These are phyloP conservation scores for Phytophthora palmivora DNA, from an alignment of 352 stramenopile genomes.

Conservation along the genomic window DNA sequence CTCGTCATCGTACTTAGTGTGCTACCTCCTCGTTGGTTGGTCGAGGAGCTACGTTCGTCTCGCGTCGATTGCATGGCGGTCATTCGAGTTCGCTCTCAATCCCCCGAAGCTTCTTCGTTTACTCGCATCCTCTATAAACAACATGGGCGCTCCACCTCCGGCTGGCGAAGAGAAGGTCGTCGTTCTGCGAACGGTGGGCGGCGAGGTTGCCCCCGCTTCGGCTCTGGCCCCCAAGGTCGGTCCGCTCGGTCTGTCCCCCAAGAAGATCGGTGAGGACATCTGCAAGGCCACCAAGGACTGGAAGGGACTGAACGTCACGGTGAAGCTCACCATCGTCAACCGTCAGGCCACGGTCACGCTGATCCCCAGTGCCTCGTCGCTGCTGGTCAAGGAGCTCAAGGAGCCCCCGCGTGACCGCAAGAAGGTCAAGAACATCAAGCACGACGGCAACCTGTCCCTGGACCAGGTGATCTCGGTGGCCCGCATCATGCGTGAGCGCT, in stretches of 20 bases:
- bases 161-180: conserved; percentile 93
- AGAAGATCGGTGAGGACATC: conserved; percentile 99
- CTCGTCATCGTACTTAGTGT: conserved; percentile 28
- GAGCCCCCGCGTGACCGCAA: conserved; percentile 99
- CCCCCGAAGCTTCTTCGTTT: conserved; percentile 37
- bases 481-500: conserved; percentile 97
- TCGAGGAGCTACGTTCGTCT: conserved; percentile 32
- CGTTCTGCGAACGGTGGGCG: conserved; percentile 99
- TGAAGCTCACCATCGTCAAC: conserved; percentile 99
- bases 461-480: conserved; percentile 99
- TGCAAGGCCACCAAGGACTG: conserved; percentile 99
- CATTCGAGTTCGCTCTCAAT: conserved; percentile 51
- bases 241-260: conserved; percentile 99
- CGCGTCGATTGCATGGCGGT: background rate
- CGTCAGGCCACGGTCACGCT: conserved; percentile 97
- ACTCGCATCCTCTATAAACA: conserved; percentile 91
- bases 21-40: conserved; percentile 33
- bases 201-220: conserved; percentile 98
- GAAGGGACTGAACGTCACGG: conserved; percentile 99
- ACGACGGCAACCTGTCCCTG: conserved; percentile 99
- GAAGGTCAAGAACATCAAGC: conserved; percentile 99
- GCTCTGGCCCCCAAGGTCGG: conserved; percentile 99
- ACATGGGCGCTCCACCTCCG: conserved; percentile 89
- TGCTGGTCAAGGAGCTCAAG: conserved; percentile 99
- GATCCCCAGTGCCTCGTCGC: conserved; percentile 97